Percentiles rank a stretch among this genome's conserved stretches.
Conservation (phyloP, 2,329 filamentous ascomycete genomes). For the Verticillium dahliae region DNA sequence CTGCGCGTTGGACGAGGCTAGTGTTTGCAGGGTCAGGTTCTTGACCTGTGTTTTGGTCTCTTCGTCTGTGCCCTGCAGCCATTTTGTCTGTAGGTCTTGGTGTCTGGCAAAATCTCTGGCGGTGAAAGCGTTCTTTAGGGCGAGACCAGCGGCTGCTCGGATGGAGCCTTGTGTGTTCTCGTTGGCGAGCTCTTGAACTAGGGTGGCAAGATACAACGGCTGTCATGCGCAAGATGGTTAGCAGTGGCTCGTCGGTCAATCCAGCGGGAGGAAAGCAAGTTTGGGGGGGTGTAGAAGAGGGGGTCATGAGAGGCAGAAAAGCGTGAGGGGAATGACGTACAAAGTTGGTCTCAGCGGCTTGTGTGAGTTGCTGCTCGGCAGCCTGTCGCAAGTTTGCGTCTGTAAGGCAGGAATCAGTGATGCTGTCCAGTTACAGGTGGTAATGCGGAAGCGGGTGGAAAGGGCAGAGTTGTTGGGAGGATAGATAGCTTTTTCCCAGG, state of each 20-base stretch:
- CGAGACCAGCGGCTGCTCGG: slow-evolving; percentile 89
- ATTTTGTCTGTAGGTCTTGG: slow-evolving; percentile 88
- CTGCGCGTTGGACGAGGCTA: slow-evolving; percentile 70
- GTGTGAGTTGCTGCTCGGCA: slow-evolving; percentile 88
- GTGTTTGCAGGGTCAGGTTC: slow-evolving; percentile 80
- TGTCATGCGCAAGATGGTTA: slow-evolving; percentile 32
- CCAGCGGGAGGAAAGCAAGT: slow-evolving; percentile 5
- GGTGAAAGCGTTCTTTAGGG: slow-evolving; percentile 96
- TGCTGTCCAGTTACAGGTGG: slow-evolving; percentile 3
- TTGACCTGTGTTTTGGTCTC: slow-evolving; percentile 85
- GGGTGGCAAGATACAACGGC: slow-evolving; percentile 87
- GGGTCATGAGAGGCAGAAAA: slow-evolving; percentile 8
- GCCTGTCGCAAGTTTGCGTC: slow-evolving; percentile 84
- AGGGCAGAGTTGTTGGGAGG: neutral
- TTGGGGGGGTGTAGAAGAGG: slow-evolving; percentile 3
- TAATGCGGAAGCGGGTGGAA: slow-evolving; percentile 4
- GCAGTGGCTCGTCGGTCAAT: slow-evolving; percentile 6
- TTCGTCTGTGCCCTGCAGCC: slow-evolving; percentile 75
- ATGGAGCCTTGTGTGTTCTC: slow-evolving; percentile 77
- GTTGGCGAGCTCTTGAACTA: slow-evolving; percentile 91
- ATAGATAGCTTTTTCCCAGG: slow-evolving; percentile 1
- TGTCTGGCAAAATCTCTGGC: slow-evolving; percentile 83
- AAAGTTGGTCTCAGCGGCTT: slow-evolving; percentile 92
- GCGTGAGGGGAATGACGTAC: slow-evolving; percentile 45
- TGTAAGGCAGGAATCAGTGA: slow-evolving; percentile 35